Base-by-base conservation (phyloP, 768 basidiomycete genomes). In the Phanerochaete carnosa region DNA sequence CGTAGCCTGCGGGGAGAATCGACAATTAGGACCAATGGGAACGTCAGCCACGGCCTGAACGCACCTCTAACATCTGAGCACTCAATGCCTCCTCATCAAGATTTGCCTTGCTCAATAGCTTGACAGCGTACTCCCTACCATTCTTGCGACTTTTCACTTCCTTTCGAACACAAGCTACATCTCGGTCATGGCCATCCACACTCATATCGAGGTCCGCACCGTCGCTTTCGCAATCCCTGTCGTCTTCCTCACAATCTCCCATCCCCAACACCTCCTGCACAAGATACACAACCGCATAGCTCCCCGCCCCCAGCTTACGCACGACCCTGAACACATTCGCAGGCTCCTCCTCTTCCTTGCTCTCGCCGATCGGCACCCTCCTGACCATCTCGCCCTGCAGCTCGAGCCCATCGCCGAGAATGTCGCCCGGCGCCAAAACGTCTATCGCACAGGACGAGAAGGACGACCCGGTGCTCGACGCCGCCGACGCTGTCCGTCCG, bases 41-140 rank as follows among this genome's bases (percentile, higher is more conserved):
- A 62, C 57, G 12, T 13, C 11, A n/a, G 43, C 23, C 32, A n/a
- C 30, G 12, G 59, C 49, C 33, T 49, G 28, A 45, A 75, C 77
- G 43, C 64, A 90, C 92, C 85, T 98, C 96, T 68, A 92, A 86
- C 77, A 96, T 83, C 76, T 98, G 97, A 6, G 95, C 86, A 33
- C 82, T 84, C 68, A 97, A 79, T 65, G 90, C 89, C 56, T 96
- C 95, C 66, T 88, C 83, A 75, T 92, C 87, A 63, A 97, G 87
- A 79, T 98, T 90, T 55, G 88, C 90, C 76, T 98, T 98, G 72
- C 92, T 94, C 64, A 98, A 80, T 74, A 93, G 91, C 81, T 99
- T 98, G 76, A 98, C 84, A n/a, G 97, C 97, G 73, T 87, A 92
- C 70, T 94, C 85, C 59, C 88, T 82, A 25, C 91, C 92, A 64